These are phyloP conservation scores for Chrysoporthe deuterocubensis DNA, from an alignment of 2,329 filamentous ascomycete species.

Conservation along the genomic window DNA sequence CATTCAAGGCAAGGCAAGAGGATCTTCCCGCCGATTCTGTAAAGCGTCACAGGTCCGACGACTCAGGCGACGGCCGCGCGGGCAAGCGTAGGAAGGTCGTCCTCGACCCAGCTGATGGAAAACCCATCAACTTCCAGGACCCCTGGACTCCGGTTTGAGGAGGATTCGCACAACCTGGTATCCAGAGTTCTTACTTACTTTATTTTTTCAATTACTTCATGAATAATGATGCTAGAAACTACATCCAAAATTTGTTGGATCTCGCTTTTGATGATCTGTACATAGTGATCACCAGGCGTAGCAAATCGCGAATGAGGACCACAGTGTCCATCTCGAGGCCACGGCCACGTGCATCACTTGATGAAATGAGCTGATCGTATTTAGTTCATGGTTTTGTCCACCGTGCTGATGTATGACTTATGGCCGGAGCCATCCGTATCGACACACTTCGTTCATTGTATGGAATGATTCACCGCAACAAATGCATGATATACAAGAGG, in stretches of 20 bases:
- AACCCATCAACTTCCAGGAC: background rate
- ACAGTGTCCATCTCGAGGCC: no score
- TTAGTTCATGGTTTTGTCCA: no score
- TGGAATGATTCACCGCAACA: no score
- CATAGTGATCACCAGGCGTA: no score
- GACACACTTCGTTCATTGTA: no score
- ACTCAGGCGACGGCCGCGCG: background rate
- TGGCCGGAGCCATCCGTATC: no score
- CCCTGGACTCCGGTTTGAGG: background rate
- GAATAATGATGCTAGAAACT: background rate
- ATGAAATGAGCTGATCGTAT: no score
- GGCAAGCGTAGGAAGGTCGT: constrained; percentile 2
- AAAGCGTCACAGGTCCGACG: background rate
- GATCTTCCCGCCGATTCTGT: background rate
- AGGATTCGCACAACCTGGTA: background rate
- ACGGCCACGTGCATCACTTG: no score
- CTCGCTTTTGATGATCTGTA: background rate
- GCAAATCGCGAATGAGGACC: no score
- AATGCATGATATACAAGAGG: no score
- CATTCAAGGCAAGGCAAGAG: background rate
- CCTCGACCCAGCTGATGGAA: background rate
- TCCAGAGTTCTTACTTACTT: background rate
- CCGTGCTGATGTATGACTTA: no score
- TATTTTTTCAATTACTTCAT: background rate
- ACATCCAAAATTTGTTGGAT: background rate